phyloP scores from a whole-genome alignment of 257 asterid species.

The Cynanchum wilfordii region DNA sequence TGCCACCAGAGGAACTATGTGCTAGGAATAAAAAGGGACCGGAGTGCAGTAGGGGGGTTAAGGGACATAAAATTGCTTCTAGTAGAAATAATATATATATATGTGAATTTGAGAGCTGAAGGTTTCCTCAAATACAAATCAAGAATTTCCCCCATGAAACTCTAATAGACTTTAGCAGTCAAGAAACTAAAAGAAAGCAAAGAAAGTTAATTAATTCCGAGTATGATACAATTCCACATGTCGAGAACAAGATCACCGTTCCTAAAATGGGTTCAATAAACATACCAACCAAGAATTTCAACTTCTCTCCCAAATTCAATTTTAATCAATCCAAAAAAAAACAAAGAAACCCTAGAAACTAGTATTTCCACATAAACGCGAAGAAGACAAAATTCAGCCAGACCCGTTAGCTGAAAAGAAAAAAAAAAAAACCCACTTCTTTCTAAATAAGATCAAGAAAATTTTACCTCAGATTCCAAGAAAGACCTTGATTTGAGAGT shows the following conservation, averaged over 20 bases:
- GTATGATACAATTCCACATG: background rate
- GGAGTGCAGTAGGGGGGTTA: background rate
- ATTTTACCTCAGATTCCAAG: slow-evolving; percentile 13
- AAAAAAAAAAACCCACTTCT: background rate
- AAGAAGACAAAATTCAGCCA: background rate
- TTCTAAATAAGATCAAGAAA: slow-evolving; percentile 6
- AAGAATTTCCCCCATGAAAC: background rate
- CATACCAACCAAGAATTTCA: background rate
- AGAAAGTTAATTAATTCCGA: background rate
- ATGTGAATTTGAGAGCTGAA: background rate
- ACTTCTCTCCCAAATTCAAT: background rate
- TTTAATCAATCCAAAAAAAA: background rate
- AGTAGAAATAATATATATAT: background rate
- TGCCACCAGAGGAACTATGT: background rate
- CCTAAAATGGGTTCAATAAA: background rate
- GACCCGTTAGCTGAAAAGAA: background rate
- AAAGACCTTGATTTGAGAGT: background rate
- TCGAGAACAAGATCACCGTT: background rate
- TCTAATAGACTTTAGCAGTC: background rate
- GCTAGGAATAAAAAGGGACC: background rate
- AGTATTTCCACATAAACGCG: background rate
- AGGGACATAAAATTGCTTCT: background rate
- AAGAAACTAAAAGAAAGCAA: background rate
- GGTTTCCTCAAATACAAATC: background rate
- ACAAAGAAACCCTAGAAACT: background rate